These are phyloP conservation scores for Drechslerella coelobrocha DNA, from an alignment of 2,329 filamentous ascomycete species.

Conservation along the genomic window DNA sequence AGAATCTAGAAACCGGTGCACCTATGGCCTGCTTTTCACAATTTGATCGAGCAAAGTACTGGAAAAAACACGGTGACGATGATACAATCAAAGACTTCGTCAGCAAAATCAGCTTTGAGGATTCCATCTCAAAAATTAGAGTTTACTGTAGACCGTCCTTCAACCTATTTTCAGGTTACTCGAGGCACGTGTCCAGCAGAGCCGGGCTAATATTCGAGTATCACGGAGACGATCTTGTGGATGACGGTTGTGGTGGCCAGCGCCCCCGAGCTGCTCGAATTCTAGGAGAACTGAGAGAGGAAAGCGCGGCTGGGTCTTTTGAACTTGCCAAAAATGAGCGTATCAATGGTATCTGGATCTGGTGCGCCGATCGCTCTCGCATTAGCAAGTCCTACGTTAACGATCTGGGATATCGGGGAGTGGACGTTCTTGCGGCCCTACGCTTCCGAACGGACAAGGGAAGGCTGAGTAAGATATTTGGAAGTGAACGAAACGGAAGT, in stretches of 20 bases:
- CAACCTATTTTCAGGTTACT: constrained; percentile 33
- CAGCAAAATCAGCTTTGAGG: constrained; percentile 40
- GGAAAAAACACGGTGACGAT: constrained; percentile 31
- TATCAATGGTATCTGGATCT: constrained; percentile 44
- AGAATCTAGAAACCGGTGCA: constrained; percentile 34
- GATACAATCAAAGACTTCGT: constrained; percentile 46
- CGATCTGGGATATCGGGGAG: constrained; percentile 41
- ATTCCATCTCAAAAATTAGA: constrained; percentile 29
- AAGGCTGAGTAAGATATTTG: constrained; percentile 31
- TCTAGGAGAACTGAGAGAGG: constrained; percentile 42
- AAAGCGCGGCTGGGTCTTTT: constrained; percentile 38
- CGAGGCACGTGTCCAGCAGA: constrained; percentile 33
- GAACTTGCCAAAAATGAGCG: constrained; percentile 39
- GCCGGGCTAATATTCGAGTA: constrained; percentile 44
- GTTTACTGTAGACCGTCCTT: constrained; percentile 36
- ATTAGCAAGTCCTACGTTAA: constrained; percentile 43
- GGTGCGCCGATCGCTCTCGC: constrained; percentile 40
- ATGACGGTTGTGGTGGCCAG: constrained; percentile 32
- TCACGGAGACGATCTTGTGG: constrained; percentile 32
- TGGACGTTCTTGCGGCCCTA: constrained; percentile 34
- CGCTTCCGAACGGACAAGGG: constrained; percentile 42
- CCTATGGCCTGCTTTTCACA: constrained; percentile 44
- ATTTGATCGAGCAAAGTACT: constrained; percentile 41
- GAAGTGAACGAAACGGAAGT: constrained; percentile 35
- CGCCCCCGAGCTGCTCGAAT: constrained; percentile 33